phyloP scores from a whole-genome alignment of 2,329 filamentous ascomycete genomes.

The Fusarium sp. region DNA sequence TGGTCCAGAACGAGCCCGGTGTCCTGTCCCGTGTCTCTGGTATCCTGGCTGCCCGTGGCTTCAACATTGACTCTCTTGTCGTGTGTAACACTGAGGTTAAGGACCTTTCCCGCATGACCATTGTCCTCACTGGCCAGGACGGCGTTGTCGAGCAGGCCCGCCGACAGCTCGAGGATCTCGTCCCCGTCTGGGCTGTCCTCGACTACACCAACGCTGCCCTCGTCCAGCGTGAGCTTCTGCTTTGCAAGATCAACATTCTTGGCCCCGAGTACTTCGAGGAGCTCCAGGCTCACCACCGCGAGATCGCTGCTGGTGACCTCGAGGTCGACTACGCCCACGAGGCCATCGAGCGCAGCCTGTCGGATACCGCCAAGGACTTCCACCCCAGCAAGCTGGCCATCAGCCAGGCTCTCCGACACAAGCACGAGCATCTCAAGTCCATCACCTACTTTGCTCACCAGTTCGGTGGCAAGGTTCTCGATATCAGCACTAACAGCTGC shows the following conservation, averaged over 20 bases:
- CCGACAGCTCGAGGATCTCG: slow-evolving; percentile 92
- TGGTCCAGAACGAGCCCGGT: slow-evolving; percentile 98
- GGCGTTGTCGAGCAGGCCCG: slow-evolving; percentile 97
- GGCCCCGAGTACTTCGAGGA: slow-evolving; percentile 99
- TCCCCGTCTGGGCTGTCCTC: slow-evolving; percentile 97
- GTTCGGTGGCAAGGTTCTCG: slow-evolving; percentile 95
- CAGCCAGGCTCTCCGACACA: slow-evolving; percentile 90
- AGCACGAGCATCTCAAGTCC: slow-evolving; percentile 95
- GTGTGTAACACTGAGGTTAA: slow-evolving; percentile 98
- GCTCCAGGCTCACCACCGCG: slow-evolving; percentile 90
- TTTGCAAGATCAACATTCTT: slow-evolving; percentile 96
- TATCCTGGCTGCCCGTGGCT: slow-evolving; percentile 92
- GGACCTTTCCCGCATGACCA: slow-evolving; percentile 97
- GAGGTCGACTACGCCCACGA: slow-evolving; percentile 56
- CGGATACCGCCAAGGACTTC: slow-evolving; percentile 70
- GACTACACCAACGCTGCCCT: slow-evolving; percentile 94
- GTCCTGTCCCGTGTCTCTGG: slow-evolving; percentile 96
- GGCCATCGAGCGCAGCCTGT: slow-evolving; percentile 52
- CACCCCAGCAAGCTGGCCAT: slow-evolving; percentile 87
- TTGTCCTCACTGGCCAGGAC: slow-evolving; percentile 94
- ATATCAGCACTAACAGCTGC: slow-evolving; percentile 98
- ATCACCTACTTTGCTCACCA: slow-evolving; percentile 98
- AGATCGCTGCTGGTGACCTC: slow-evolving; percentile 68
- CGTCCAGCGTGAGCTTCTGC: slow-evolving; percentile 91
- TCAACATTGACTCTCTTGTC: slow-evolving; percentile 98